Conservation (phyloP, 2,329 filamentous ascomycete species). For the Tolypocladium guangdongense region DNA sequence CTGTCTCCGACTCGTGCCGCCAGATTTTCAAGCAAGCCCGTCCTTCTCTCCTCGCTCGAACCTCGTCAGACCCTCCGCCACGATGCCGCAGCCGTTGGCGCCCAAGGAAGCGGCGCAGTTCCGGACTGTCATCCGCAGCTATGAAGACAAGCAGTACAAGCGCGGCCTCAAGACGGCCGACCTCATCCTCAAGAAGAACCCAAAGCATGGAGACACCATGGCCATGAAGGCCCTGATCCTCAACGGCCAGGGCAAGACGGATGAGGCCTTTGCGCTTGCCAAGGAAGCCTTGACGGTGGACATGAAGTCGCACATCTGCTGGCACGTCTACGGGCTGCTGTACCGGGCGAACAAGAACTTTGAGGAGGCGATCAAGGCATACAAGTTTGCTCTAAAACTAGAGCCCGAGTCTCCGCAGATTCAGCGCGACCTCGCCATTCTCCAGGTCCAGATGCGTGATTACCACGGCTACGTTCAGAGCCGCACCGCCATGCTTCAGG, state of each 20-base stretch:
- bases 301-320: constrained; percentile 99
- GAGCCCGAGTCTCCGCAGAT: constrained; percentile 95
- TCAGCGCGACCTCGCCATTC: constrained; percentile 80
- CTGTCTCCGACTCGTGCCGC: neutral
- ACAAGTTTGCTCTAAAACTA: constrained; percentile 86
- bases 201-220: constrained; percentile 94
- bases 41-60: neutral
- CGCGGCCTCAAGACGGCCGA: constrained; percentile 86
- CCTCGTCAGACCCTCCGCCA: constrained; percentile 5
- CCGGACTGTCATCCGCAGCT: constrained; percentile 85
- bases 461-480: constrained; percentile 89
- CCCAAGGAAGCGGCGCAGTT: constrained; percentile 93
- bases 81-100: constrained; percentile 62
- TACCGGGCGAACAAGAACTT: constrained; percentile 95
- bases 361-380: constrained; percentile 97
- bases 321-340: constrained; percentile 95
- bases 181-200: constrained; percentile 88
- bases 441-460: constrained; percentile 95
- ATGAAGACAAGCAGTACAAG: constrained; percentile 98
- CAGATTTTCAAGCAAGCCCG: neutral
- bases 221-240: constrained; percentile 98
- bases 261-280: constrained; percentile 87
- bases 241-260: constrained; percentile 81
- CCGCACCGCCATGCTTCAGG: constrained; percentile 76
- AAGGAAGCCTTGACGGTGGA: constrained; percentile 89